Conservation (phyloP, 202 grass and related monocot species). For the Panicum hallii region DNA sequence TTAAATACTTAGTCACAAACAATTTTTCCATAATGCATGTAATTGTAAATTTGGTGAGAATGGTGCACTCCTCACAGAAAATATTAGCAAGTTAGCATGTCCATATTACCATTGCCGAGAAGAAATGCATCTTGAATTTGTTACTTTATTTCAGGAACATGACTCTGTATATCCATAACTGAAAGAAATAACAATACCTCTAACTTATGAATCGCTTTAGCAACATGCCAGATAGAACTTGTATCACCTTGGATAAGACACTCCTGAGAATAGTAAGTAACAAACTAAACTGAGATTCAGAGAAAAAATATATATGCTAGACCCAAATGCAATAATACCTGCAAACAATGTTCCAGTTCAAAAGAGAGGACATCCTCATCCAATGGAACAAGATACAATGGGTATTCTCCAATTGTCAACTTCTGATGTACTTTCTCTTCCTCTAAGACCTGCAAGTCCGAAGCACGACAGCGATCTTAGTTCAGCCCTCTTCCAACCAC, state of each 20-base stretch:
- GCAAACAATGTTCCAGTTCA: constrained; percentile 84
- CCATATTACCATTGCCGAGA: background rate
- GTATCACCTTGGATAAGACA: constrained; percentile 85
- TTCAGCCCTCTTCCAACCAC: too few species aligned
- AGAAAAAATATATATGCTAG: constrained; percentile 18
- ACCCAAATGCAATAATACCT: constrained; percentile 49
- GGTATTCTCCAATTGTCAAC: constrained; percentile 81
- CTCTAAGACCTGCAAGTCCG: constrained; percentile 46
- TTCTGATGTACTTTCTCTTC: constrained; percentile 92
- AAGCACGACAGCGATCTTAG: background rate
- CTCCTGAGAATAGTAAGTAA: constrained; percentile 67
- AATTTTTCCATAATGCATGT: too few species aligned
- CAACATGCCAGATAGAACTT: constrained; percentile 94
- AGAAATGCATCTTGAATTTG: too few species aligned
- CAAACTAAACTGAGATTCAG: constrained; percentile 35
- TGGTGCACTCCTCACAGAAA: background rate
- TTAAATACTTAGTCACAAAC: too few species aligned
- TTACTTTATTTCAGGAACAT: too few species aligned
- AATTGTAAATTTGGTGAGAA: too few species aligned
- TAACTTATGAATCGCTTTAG: constrained; percentile 95
- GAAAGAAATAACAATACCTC: constrained; percentile 56
- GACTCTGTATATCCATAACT: too few species aligned
- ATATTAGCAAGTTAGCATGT: background rate
- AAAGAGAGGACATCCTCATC: constrained; percentile 96
- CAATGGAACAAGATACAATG: constrained; percentile 82